Conservation (phyloP, 78 protist genomes). For the Dictyostelium purpureum region DNA sequence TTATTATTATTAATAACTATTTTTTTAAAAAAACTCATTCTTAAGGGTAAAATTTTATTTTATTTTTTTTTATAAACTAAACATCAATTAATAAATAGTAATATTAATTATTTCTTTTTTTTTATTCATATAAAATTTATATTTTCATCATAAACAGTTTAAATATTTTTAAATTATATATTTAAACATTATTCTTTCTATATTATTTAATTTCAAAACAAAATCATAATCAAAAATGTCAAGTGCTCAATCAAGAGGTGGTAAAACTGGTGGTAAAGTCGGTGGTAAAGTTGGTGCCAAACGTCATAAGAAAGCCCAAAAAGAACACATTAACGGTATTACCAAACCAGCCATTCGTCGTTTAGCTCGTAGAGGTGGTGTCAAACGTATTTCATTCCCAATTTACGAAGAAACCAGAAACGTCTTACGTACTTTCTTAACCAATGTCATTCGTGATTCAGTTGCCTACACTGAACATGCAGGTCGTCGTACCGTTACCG, state of each 20-base stretch:
- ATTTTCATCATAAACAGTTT: too few species aligned
- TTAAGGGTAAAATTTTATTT: too few species aligned
- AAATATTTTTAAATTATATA: too few species aligned
- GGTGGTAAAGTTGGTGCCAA: constrained; percentile 98
- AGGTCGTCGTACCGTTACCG: constrained; percentile 97
- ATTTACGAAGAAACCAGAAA: constrained; percentile 97
- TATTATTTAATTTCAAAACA: neutral
- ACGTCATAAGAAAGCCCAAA: constrained; percentile 95
- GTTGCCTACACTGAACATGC: constrained; percentile 98
- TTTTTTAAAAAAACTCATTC: too few species aligned
- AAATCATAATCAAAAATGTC: neutral
- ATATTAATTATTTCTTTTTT: too few species aligned
- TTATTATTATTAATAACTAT: too few species aligned
- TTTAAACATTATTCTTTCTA: neutral
- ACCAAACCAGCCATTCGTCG: constrained; percentile 98
- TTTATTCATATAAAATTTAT: too few species aligned
- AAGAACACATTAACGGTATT: constrained; percentile 96
- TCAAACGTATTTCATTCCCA: constrained; percentile 96
- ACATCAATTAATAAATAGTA: too few species aligned
- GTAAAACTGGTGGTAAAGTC: constrained; percentile 96
- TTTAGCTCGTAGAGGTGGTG: constrained; percentile 97
- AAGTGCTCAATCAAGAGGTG: constrained; percentile 71
- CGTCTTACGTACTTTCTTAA: constrained; percentile 85
- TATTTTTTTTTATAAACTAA: too few species aligned
- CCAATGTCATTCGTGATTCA: constrained; percentile 94